Conservation (phyloP, 768 basidiomycete species). For the Dentipellis fragilis region DNA sequence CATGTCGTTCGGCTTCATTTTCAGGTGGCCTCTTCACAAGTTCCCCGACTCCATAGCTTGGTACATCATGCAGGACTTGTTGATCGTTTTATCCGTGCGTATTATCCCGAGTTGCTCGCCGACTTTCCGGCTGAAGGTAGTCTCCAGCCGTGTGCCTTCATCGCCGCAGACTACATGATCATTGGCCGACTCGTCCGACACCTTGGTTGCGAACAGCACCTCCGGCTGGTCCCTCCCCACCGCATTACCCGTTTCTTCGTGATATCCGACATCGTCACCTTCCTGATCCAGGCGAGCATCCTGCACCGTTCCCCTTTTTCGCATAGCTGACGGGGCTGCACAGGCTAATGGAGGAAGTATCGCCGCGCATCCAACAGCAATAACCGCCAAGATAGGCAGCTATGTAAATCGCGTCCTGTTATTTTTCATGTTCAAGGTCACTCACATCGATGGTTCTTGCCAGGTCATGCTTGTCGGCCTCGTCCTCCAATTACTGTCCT, state of each 20-base stretch:
- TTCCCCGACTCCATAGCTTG: constrained; percentile 42
- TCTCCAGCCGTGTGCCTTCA: constrained; percentile 61
- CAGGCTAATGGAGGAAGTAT: constrained; percentile 41
- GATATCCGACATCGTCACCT: constrained; percentile 52
- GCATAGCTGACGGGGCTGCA: neutral
- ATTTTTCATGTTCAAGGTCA: too few species aligned
- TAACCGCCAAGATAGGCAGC: constrained; percentile 21
- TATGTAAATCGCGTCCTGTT: constrained; percentile 15
- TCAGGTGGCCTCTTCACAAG: constrained; percentile 43
- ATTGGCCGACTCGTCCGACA: constrained; percentile 49
- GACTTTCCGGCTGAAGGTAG: neutral
- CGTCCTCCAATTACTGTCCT: constrained; percentile 9
- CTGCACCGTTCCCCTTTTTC: constrained; percentile 1
- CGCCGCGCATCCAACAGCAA: constrained; percentile 28
- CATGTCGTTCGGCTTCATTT: constrained; percentile 45
- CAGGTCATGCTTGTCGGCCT: constrained; percentile 5
- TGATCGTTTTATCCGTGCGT: constrained; percentile 49
- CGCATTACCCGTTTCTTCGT: constrained; percentile 51
- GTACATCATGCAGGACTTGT: constrained; percentile 48
- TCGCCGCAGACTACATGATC: constrained; percentile 58
- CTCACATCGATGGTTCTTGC: too few species aligned
- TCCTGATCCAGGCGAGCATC: constrained; percentile 46
- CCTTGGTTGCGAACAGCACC: constrained; percentile 34
- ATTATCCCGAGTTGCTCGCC: neutral
- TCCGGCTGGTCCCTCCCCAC: constrained; percentile 31